These are phyloP conservation scores for Psilocybe cyanescens DNA, from an alignment of 768 basidiomycete genomes.

Conservation along the genomic window DNA sequence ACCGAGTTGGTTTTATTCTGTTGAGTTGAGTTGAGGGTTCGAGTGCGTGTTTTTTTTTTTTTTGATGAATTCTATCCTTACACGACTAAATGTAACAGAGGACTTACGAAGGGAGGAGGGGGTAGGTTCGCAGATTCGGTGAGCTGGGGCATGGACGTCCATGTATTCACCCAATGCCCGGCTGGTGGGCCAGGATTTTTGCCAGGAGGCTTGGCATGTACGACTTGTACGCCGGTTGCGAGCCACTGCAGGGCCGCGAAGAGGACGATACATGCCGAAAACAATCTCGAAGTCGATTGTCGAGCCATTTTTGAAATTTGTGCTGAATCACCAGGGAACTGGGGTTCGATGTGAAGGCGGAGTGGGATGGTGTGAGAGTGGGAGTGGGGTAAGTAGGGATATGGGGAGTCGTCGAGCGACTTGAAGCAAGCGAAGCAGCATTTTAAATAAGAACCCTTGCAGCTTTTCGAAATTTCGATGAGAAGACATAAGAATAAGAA, in stretches of 20 bases:
- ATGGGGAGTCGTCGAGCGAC: too few species aligned
- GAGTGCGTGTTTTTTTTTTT: neutral
- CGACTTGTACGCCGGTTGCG: neutral
- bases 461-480: too few species aligned
- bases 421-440: too few species aligned
- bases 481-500: too few species aligned
- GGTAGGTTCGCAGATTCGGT: conserved; percentile 41
- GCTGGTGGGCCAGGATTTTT: neutral
- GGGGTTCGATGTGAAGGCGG: too few species aligned
- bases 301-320: too few species aligned
- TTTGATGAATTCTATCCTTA: neutral
- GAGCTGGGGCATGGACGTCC: conserved; percentile 45
- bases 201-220: neutral
- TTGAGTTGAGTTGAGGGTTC: neutral
- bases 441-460: too few species aligned
- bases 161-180: conserved; percentile 37
- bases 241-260: neutral
- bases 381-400: too few species aligned
- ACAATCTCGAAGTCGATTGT: too few species aligned
- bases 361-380: too few species aligned
- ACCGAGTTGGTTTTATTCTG: conserved; percentile 29
- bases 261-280: neutral
- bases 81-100: neutral
- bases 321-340: too few species aligned
- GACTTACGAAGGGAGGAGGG: conserved; percentile 33